Evolutionary conservation across 148 eudicot species (phyloP).

Genomic region (Diospyros kaki): DNA sequence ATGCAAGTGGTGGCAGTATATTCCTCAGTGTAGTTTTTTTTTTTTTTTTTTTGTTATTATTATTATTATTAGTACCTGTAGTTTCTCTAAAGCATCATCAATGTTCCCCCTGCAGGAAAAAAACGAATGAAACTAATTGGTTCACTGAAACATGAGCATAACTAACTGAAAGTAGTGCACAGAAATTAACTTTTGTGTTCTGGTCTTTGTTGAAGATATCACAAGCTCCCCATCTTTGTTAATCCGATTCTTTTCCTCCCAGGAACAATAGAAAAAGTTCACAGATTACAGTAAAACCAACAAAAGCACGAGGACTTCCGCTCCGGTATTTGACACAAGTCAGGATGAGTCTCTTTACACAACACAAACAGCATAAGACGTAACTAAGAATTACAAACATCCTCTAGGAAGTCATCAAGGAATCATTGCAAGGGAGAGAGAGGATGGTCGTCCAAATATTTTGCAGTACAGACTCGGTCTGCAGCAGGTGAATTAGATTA

Average conservation of each 20-base stretch:
- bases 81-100: slow-evolving; percentile 68
- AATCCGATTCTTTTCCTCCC: slow-evolving; percentile 86
- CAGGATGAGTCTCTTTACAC: not conserved
- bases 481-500: not conserved
- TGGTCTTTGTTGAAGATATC: slow-evolving; percentile 73
- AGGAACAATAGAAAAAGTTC: slow-evolving; percentile 1
- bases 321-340: not conserved
- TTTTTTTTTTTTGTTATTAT: too few species aligned
- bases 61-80: slow-evolving; percentile 49
- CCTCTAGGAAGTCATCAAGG: not conserved
- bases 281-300: not conserved
- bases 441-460: not conserved
- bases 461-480: not conserved
- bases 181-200: slow-evolving; percentile 66
- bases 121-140: slow-evolving; percentile 15
- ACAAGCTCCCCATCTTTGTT: slow-evolving; percentile 88
- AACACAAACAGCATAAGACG: not conserved
- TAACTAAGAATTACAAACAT: not conserved
- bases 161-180: slow-evolving; percentile 7
- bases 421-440: not conserved
- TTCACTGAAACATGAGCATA: slow-evolving; percentile 1
- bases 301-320: not conserved
- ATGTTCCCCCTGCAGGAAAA: slow-evolving; percentile 60
- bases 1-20: too few species aligned
- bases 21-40: not conserved